Evolutionary conservation across 2,329 filamentous ascomycete species (phyloP).

Genomic region (Ilyonectria mors-panacis): DNA sequence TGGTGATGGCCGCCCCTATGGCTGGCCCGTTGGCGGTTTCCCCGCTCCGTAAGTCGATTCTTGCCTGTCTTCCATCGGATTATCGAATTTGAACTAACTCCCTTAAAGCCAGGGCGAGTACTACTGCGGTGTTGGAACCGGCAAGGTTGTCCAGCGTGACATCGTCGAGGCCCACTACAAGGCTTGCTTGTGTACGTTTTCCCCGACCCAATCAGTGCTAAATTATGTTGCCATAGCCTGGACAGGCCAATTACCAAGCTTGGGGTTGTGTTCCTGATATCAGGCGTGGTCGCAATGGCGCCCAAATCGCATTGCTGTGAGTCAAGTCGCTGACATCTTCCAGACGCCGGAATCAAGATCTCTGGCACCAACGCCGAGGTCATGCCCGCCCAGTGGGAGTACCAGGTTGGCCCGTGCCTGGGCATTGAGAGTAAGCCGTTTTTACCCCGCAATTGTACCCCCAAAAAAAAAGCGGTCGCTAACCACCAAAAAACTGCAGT

Average conservation of each 20-base stretch:
- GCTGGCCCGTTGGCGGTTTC: constrained; percentile 80
- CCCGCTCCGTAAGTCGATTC: constrained; percentile 74
- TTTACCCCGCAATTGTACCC: not conserved
- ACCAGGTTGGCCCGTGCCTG: constrained; percentile 91
- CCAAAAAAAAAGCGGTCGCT: constrained; percentile 34
- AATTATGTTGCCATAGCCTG: too few species aligned
- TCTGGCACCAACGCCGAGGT: constrained; percentile 99
- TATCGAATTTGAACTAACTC: constrained; percentile 32
- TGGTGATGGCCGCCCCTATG: constrained; percentile 88
- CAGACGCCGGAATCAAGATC: constrained; percentile 87
- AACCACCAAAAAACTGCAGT: constrained; percentile 63
- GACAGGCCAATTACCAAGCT: too few species aligned
- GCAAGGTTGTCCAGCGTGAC: constrained; percentile 98
- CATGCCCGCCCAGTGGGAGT: constrained; percentile 98
- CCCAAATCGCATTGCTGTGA: too few species aligned
- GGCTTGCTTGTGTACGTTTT: constrained; percentile 74
- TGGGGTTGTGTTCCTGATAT: too few species aligned
- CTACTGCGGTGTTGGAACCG: constrained; percentile 93
- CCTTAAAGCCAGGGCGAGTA: constrained; percentile 55
- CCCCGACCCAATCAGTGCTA: not conserved
- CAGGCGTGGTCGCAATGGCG: too few species aligned
- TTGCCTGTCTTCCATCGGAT: not conserved
- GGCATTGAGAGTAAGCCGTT: constrained; percentile 82
- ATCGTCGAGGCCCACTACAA: constrained; percentile 83
- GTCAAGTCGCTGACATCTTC: constrained; percentile 23